Conservation (phyloP, 2,329 filamentous ascomycete genomes). For the Huntiella savannae region DNA sequence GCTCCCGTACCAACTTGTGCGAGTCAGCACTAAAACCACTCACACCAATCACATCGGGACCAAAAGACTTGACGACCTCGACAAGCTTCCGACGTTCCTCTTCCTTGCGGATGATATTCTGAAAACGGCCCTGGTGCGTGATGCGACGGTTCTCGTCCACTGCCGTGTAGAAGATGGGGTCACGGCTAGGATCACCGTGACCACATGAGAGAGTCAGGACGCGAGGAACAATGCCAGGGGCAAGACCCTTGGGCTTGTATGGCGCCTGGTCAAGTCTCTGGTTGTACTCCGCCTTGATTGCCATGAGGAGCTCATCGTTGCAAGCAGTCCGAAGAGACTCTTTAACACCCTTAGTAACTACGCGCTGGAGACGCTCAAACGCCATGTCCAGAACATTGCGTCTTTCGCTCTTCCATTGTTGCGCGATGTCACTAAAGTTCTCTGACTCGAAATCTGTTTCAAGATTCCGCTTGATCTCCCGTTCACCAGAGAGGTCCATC, state of each 20-base stretch:
- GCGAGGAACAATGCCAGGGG: slow-evolving; percentile 69
- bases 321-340: slow-evolving; percentile 86
- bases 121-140: slow-evolving; percentile 72
- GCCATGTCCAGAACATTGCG: slow-evolving; percentile 69
- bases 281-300: slow-evolving; percentile 74
- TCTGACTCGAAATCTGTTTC: slow-evolving; percentile 79
- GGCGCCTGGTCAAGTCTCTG: slow-evolving; percentile 87
- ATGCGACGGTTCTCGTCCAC: slow-evolving; percentile 84
- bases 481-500: slow-evolving; percentile 56
- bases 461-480: slow-evolving; percentile 57
- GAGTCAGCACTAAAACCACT: slow-evolving; percentile 80
- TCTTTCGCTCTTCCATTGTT: slow-evolving; percentile 83
- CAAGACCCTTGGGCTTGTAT: slow-evolving; percentile 85
- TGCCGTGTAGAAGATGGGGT: slow-evolving; percentile 79
- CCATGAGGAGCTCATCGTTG: slow-evolving; percentile 76
- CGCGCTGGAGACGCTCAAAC: slow-evolving; percentile 59
- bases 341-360: slow-evolving; percentile 84
- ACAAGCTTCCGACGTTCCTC: slow-evolving; percentile 50
- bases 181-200: slow-evolving; percentile 50
- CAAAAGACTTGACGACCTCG: slow-evolving; percentile 58
- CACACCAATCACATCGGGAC: slow-evolving; percentile 77
- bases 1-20: slow-evolving; percentile 60
- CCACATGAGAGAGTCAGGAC: slow-evolving; percentile 79
- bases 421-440: slow-evolving; percentile 84
- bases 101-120: slow-evolving; percentile 55